Evolutionary conservation across 257 asterid species (phyloP), one percentile per base, ranked within the genome.

Genomic region (Lavandula angustifolia): DNA sequence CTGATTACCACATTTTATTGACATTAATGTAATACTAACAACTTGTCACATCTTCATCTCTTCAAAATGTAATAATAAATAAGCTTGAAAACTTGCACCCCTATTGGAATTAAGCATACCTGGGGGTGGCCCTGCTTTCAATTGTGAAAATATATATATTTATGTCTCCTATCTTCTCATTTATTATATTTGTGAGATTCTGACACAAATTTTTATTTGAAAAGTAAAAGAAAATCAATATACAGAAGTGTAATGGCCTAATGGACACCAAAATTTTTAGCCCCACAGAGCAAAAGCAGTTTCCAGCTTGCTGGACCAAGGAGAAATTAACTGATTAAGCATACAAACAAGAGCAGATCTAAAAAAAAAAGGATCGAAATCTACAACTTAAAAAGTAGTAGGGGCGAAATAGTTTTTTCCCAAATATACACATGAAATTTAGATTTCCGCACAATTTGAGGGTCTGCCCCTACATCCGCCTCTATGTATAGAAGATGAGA

Each of bases 31-130:
- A 44, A 22, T 56, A n/a, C n/a, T n/a, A 13, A 10, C 27, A 22
- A 22, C 16, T 62, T 62, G 66, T 49, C 40, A 50, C 9, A 59
- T 55, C 61, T 43, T 47, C 0, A 62, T 22, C 41, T 47, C 41
- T 50, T 51, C 61, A 31, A 65, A 16, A 31, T 73, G 37, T 59
- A 73, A 73, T 60, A 42, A 73, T 73, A n/a, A 22, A 32, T 14
- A 6, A 48, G 10, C 64, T 66, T 73, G 73, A 73, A 72, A 58
- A 6, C 5, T n/a, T 17, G 33, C 52, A 32, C 27, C 41, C 46
- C 34, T 32, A 17, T 37, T 38, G 18, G 48, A 38, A 13, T 64
- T 51, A 51, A 48, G 48, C 48, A 33, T 22, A 44, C 13, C 33
- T 4, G 3, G n/a, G 44, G 47, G 57, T 47, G 50, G 60, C 50